Percentiles rank a stretch among this genome's conserved stretches.
These are phyloP conservation scores for Poa annua DNA, from an alignment of 176 grass and related monocot species.

Conservation along the genomic window DNA sequence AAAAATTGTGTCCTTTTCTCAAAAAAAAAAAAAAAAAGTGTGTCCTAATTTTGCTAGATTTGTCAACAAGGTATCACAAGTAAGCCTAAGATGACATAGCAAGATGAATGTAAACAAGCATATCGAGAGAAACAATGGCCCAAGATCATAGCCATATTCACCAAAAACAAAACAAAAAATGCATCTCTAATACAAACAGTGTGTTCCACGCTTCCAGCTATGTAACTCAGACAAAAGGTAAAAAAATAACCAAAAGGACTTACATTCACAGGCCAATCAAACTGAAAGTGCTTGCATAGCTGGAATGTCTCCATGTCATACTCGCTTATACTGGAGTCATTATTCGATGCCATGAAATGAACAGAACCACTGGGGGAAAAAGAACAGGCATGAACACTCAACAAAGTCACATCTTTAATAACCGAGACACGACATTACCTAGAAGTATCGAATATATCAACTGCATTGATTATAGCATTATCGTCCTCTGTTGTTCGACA, in stretches of 20 bases:
- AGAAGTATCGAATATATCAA: slow-evolving; percentile 86
- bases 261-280: slow-evolving; percentile 83
- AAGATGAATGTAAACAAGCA: slow-evolving; percentile 12
- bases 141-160: neutral
- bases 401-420: slow-evolving; percentile 28
- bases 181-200: neutral
- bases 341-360: slow-evolving; percentile 82
- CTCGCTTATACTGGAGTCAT: slow-evolving; percentile 73
- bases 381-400: slow-evolving; percentile 36
- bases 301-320: slow-evolving; percentile 87
- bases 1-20: too few relatives aligned
- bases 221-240: neutral
- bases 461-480: slow-evolving; percentile 88
- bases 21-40: too few relatives aligned
- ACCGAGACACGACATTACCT: slow-evolving; percentile 53
- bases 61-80: neutral
- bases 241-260: slow-evolving; percentile 34
- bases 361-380: slow-evolving; percentile 54
- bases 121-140: neutral
- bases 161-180: neutral
- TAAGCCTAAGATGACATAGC: neutral
- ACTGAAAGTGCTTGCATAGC: slow-evolving; percentile 75
- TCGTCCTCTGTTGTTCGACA: slow-evolving; percentile 79
- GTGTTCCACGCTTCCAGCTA: neutral
- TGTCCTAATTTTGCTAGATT: slow-evolving; percentile 12